Percentiles rank a stretch among this genome's conserved stretches.
Evolutionary conservation across 2,329 filamentous ascomycete species (phyloP).

Genomic region (Microcera coccophila): DNA sequence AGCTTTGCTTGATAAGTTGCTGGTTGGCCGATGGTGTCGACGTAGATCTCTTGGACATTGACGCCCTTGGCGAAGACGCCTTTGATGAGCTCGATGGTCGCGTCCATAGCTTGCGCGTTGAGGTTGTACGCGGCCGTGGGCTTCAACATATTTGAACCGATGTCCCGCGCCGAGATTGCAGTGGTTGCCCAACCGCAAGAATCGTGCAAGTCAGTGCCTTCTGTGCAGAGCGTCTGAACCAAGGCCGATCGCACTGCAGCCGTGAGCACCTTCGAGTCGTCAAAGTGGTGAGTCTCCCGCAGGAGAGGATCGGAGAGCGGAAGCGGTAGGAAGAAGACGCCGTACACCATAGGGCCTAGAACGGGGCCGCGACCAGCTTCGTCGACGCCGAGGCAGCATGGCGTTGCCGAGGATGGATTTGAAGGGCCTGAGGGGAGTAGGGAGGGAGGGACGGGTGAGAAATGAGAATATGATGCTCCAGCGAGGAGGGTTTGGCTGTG

Average conservation of each 20-base stretch:
- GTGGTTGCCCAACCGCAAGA: constrained; percentile 79
- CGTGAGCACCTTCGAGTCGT: constrained; percentile 91
- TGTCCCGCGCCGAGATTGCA: constrained; percentile 78
- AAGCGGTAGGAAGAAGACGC: constrained; percentile 70
- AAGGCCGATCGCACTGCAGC: constrained; percentile 72
- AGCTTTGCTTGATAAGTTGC: constrained; percentile 79
- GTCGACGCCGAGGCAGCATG: constrained; percentile 81
- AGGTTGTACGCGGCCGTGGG: constrained; percentile 72
- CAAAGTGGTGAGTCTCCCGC: constrained; percentile 75
- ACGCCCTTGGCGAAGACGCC: constrained; percentile 73
- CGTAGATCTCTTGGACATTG: constrained; percentile 83
- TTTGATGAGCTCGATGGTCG: constrained; percentile 77
- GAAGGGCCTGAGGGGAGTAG: constrained; percentile 46
- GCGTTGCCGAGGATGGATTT: constrained; percentile 32
- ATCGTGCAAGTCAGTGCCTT: constrained; percentile 44
- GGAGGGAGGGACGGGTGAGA: constrained; percentile 62
- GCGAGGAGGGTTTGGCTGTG: constrained; percentile 52
- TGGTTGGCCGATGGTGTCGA: constrained; percentile 88
- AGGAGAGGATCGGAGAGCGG: constrained; percentile 69
- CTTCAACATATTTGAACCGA: constrained; percentile 72
- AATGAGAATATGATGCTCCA: constrained; percentile 68
- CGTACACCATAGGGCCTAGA: constrained; percentile 76
- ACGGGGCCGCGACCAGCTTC: constrained; percentile 92
- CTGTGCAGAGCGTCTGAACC: constrained; percentile 65
- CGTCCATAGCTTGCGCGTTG: constrained; percentile 93